These are phyloP conservation scores for Nyssa sinensis DNA, from an alignment of 148 eudicot genomes.

Conservation along the genomic window DNA sequence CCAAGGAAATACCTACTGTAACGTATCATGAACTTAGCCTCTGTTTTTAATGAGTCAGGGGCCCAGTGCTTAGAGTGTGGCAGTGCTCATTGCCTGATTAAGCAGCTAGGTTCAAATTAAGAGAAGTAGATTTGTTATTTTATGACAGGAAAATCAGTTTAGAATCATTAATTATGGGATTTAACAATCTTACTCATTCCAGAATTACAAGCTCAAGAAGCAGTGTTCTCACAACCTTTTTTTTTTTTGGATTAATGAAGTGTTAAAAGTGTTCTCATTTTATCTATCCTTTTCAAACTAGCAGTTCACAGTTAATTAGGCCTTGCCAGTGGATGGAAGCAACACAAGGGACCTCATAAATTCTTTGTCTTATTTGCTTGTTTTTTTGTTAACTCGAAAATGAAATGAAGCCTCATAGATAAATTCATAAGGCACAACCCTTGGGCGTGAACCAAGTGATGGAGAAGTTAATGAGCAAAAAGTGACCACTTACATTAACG, in stretches of 20 bases:
- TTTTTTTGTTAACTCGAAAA: neutral
- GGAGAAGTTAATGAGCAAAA: slow-evolving; percentile 5
- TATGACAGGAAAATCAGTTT: too few relatives aligned
- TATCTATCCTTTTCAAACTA: too few relatives aligned
- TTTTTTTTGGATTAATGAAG: too few relatives aligned
- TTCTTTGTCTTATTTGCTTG: neutral
- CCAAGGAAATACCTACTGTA: too few relatives aligned
- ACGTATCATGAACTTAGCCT: too few relatives aligned
- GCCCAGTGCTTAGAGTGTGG: too few relatives aligned
- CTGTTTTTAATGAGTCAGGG: too few relatives aligned
- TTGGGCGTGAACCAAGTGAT: neutral
- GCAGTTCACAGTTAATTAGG: too few relatives aligned
- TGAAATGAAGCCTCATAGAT: neutral
- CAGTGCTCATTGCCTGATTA: too few relatives aligned
- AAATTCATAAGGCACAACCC: neutral
- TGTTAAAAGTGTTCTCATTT: neutral
- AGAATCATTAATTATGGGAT: too few relatives aligned
- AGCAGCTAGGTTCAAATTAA: too few relatives aligned
- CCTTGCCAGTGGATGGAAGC: neutral
- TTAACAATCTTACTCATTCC: neutral
- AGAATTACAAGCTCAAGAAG: neutral
- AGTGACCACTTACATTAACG: slow-evolving; percentile 54
- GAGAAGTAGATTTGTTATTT: too few relatives aligned
- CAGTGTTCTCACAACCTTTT: neutral
- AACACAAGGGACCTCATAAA: neutral